phyloP scores from a whole-genome alignment of 805 yeast species.

The Metschnikowia cubensis region DNA sequence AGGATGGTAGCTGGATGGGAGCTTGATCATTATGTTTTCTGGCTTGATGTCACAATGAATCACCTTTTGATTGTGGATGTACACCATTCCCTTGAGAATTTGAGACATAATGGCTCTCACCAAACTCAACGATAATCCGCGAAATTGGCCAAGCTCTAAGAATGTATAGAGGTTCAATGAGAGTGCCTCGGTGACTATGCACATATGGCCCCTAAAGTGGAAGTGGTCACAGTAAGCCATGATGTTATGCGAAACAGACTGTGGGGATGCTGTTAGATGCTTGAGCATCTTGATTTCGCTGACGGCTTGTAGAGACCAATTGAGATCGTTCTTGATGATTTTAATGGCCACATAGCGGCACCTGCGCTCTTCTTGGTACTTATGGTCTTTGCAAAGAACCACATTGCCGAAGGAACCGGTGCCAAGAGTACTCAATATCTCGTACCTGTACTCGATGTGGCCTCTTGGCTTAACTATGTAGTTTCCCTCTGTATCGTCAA shows the following conservation, averaged over 20 bases:
- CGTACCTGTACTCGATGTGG: slow-evolving; percentile 73
- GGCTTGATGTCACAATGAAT: slow-evolving; percentile 88
- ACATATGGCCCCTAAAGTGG: slow-evolving; percentile 75
- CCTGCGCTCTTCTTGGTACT: slow-evolving; percentile 21
- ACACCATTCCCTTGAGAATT: slow-evolving; percentile 55
- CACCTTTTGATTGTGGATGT: slow-evolving; percentile 51
- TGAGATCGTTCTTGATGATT: slow-evolving; percentile 66
- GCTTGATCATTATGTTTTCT: slow-evolving; percentile 65
- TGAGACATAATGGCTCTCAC: slow-evolving; percentile 49
- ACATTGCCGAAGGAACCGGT: slow-evolving; percentile 84
- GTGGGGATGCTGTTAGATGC: slow-evolving; percentile 27
- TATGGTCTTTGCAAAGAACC: slow-evolving; percentile 63
- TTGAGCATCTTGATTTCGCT: slow-evolving; percentile 69
- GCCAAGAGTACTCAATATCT: slow-evolving; percentile 58
- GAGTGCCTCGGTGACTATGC: slow-evolving; percentile 71
- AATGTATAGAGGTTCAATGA: slow-evolving; percentile 64
- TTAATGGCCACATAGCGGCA: slow-evolving; percentile 66
- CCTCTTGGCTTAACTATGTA: slow-evolving; percentile 54
- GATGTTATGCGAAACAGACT: slow-evolving; percentile 26
- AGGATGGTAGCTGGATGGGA: slow-evolving; percentile 22
- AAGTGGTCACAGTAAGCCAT: slow-evolving; percentile 64
- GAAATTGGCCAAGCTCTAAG: slow-evolving; percentile 46
- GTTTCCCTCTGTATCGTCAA: slow-evolving; percentile 67
- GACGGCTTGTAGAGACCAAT: slow-evolving; percentile 73
- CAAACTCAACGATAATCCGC: slow-evolving; percentile 44